Conservation (phyloP, 768 basidiomycete genomes). For the Russula olivacea region DNA sequence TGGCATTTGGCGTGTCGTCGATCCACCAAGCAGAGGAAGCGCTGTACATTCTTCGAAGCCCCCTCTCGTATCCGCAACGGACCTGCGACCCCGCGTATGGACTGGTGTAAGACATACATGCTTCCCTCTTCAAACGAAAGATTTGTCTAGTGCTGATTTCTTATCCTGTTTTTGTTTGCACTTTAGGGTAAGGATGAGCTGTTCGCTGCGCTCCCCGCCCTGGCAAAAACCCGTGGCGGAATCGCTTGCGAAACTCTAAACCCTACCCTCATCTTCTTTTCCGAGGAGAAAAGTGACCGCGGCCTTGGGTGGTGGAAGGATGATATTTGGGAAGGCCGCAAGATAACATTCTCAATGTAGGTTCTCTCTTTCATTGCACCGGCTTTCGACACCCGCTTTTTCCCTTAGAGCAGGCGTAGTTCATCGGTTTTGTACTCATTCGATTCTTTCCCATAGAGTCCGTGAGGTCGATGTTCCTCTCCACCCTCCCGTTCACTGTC, state of each 20-base stretch:
- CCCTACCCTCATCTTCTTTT: slow-evolving; percentile 14
- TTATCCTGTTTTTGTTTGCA: not conserved
- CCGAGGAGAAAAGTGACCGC: not conserved
- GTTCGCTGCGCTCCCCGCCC: slow-evolving; percentile 12
- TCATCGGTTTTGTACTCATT: not conserved
- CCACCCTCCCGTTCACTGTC: not conserved
- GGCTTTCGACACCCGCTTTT: not conserved
- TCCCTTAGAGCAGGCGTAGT: not conserved
- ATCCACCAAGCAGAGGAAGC: not conserved
- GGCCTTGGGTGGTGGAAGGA: slow-evolving; percentile 19
- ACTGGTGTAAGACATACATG: slow-evolving; percentile 10
- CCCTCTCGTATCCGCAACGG: not conserved
- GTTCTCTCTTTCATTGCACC: not conserved
- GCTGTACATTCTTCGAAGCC: not conserved
- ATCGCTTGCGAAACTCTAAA: slow-evolving; percentile 3
- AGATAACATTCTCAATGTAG: slow-evolving; percentile 19
- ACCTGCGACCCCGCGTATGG: slow-evolving; percentile 17
- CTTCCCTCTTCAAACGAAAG: not conserved
- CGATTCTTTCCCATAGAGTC: not conserved
- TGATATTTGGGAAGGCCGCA: slow-evolving; percentile 20
- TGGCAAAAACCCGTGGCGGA: slow-evolving; percentile 7
- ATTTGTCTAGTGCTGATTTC: not conserved
- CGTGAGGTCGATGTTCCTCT: slow-evolving; percentile 12
- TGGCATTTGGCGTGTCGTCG: slow-evolving; percentile 11
- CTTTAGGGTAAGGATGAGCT: slow-evolving; percentile 15